Percentiles rank a stretch among this genome's conserved stretches.
phyloP scores from a whole-genome alignment of 1,284 basidiomycete genomes.

The Volvariella volvacea region DNA sequence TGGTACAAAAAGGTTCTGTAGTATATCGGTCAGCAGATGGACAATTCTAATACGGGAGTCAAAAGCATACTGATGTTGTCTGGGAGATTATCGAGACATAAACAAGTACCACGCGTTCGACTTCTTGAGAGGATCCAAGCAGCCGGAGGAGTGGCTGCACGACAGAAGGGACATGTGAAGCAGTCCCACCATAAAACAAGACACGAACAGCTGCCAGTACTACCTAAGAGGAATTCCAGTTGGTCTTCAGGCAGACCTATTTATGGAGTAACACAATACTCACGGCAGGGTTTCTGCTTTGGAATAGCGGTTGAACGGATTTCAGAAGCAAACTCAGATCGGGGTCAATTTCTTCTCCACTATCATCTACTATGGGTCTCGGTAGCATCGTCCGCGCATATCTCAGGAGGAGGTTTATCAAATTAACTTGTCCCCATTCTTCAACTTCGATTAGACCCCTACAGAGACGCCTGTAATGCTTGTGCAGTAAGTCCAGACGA shows the following conservation, averaged over 20 bases:
- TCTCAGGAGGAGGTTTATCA: conserved; percentile 73
- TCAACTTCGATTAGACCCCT: conserved; percentile 84
- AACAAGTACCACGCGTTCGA: conserved; percentile 67
- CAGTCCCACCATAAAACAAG: conserved; percentile 70
- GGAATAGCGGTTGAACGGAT: conserved; percentile 70
- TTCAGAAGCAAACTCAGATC: conserved; percentile 77
- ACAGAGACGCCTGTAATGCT: conserved; percentile 84
- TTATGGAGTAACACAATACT: conserved; percentile 2
- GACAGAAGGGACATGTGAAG: conserved; percentile 47
- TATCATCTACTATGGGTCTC: conserved; percentile 44
- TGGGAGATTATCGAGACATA: conserved; percentile 63
- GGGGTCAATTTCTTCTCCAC: conserved; percentile 50
- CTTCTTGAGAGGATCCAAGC: conserved; percentile 55
- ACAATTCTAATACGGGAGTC: no score
- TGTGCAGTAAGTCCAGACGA: conserved; percentile 81
- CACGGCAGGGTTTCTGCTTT: conserved; percentile 83
- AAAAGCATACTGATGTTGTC: conserved; percentile 49
- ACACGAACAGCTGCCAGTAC: conserved; percentile 67
- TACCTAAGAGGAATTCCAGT: conserved; percentile 42
- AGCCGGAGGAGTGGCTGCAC: conserved; percentile 67
- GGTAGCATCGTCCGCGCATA: conserved; percentile 86
- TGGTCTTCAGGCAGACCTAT: neutral
- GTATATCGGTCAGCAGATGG: no score
- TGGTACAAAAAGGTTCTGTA: conserved; percentile 52
- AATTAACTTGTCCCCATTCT: conserved; percentile 90